Percentiles rank a stretch among this genome's conserved stretches.
These are phyloP conservation scores for Piper betle DNA, from an alignment of 164 flowering plant genomes.

Conservation along the genomic window DNA sequence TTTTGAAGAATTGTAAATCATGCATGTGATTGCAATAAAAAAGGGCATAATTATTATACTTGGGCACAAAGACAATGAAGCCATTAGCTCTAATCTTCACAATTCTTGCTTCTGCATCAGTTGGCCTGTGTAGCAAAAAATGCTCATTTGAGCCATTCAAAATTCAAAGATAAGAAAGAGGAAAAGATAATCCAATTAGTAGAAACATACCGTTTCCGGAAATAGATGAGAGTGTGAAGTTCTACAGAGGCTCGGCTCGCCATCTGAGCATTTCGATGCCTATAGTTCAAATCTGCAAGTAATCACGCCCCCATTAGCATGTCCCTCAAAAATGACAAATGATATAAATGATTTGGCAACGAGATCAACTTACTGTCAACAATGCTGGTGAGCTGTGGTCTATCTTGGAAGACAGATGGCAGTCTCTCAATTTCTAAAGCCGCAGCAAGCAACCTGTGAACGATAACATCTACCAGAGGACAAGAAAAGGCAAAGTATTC, in stretches of 20 bases:
- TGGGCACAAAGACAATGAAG: slow-evolving; percentile 92
- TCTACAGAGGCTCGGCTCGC: slow-evolving; percentile 94
- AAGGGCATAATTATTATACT: slow-evolving; percentile 32
- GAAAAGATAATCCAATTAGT: not conserved
- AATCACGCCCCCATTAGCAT: not conserved
- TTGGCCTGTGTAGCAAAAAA: slow-evolving; percentile 47
- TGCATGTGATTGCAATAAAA: not conserved
- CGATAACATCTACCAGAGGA: slow-evolving; percentile 70
- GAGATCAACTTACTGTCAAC: slow-evolving; percentile 70
- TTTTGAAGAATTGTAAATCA: no score
- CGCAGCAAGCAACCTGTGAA: slow-evolving; percentile 94
- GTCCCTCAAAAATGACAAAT: not conserved
- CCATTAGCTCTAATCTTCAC: slow-evolving; percentile 94
- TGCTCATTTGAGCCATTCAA: slow-evolving; percentile 2
- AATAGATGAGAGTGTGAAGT: slow-evolving; percentile 85
- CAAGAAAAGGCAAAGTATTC: not conserved
- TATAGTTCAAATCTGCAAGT: slow-evolving; percentile 76
- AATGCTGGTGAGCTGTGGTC: slow-evolving; percentile 66
- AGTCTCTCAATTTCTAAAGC: slow-evolving; percentile 76
- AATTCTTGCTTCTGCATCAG: slow-evolving; percentile 89
- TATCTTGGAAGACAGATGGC: slow-evolving; percentile 77
- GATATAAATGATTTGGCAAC: not conserved
- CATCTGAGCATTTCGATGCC: slow-evolving; percentile 99
- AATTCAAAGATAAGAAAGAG: slow-evolving; percentile 1
- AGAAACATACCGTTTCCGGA: slow-evolving; percentile 56